Conservation (phyloP, 2,329 filamentous ascomycete genomes). For the Eurotiales sp. region DNA sequence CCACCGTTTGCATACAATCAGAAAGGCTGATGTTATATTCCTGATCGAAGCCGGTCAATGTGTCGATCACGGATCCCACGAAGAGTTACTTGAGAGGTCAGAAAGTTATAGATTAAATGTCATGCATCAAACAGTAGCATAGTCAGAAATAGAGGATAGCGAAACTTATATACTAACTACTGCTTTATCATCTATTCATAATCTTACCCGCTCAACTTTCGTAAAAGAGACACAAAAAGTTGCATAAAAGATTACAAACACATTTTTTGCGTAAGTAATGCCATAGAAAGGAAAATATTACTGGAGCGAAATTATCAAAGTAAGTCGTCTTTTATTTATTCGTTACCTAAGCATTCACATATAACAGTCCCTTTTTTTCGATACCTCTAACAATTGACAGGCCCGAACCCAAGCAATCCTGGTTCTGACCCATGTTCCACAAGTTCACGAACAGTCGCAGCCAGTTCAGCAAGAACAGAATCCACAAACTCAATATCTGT, state of each 20-base stretch:
- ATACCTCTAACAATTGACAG: too few relatives aligned
- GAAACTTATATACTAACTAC: background rate
- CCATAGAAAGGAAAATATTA: too few relatives aligned
- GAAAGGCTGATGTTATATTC: constrained; percentile 76
- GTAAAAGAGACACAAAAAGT: too few relatives aligned
- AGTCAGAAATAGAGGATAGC: constrained; percentile 14
- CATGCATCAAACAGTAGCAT: constrained; percentile 45
- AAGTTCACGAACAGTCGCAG: background rate
- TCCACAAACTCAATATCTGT: constrained; percentile 48
- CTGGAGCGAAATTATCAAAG: too few relatives aligned
- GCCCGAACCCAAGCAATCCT: background rate
- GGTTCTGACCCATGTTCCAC: background rate
- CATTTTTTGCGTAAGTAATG: too few relatives aligned
- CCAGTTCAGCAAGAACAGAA: constrained; percentile 51
- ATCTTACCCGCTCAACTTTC: too few relatives aligned
- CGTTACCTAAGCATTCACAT: too few relatives aligned
- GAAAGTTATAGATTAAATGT: constrained; percentile 51
- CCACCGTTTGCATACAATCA: constrained; percentile 40
- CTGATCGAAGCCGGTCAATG: constrained; percentile 47
- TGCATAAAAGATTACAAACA: too few relatives aligned
- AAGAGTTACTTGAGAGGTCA: constrained; percentile 46
- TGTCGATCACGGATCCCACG: constrained; percentile 48
- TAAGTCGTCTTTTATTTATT: too few relatives aligned
- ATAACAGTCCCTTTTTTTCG: too few relatives aligned
- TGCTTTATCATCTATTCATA: background rate